phyloP scores from a whole-genome alignment of 768 basidiomycete species.

The Hysterangium stoloniferum region DNA sequence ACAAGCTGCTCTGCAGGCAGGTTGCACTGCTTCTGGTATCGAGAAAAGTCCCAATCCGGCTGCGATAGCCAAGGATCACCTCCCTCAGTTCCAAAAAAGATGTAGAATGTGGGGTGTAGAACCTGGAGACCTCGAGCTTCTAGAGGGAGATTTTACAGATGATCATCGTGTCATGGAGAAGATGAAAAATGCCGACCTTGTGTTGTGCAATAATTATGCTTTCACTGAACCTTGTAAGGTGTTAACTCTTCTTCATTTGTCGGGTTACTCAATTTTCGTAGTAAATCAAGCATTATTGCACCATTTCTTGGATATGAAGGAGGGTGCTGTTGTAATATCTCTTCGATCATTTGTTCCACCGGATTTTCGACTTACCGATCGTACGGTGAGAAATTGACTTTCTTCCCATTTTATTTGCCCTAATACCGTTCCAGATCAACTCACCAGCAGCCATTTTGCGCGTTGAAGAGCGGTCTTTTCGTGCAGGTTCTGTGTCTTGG shows the following conservation, averaged over 20 bases:
- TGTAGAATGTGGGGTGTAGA: slow-evolving; percentile 88
- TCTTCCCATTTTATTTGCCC: slow-evolving; percentile 6
- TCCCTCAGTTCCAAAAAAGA: slow-evolving; percentile 64
- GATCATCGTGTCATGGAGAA: slow-evolving; percentile 59
- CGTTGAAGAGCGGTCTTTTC: slow-evolving; percentile 58
- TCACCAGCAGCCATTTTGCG: slow-evolving; percentile 81
- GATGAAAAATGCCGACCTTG: slow-evolving; percentile 78
- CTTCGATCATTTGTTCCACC: slow-evolving; percentile 79
- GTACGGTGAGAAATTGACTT: slow-evolving; percentile 51
- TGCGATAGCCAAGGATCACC: slow-evolving; percentile 67
- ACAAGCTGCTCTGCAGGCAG: slow-evolving; percentile 75
- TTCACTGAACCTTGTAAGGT: slow-evolving; percentile 63
- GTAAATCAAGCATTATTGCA: slow-evolving; percentile 84
- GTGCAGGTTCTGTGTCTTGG: slow-evolving; percentile 77
- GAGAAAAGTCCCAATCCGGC: slow-evolving; percentile 76
- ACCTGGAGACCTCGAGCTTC: slow-evolving; percentile 67
- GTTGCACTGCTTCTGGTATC: slow-evolving; percentile 71
- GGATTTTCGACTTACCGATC: slow-evolving; percentile 71
- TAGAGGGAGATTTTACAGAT: slow-evolving; percentile 81
- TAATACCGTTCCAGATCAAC: slow-evolving; percentile 41
- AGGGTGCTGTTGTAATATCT: slow-evolving; percentile 85
- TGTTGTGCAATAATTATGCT: slow-evolving; percentile 85
- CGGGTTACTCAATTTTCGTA: slow-evolving; percentile 27
- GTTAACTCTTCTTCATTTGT: background rate
- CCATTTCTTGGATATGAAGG: slow-evolving; percentile 91